Evolutionary conservation across 2,329 filamentous ascomycete genomes (phyloP).

Genomic region (Furcasterigmium furcatum): DNA sequence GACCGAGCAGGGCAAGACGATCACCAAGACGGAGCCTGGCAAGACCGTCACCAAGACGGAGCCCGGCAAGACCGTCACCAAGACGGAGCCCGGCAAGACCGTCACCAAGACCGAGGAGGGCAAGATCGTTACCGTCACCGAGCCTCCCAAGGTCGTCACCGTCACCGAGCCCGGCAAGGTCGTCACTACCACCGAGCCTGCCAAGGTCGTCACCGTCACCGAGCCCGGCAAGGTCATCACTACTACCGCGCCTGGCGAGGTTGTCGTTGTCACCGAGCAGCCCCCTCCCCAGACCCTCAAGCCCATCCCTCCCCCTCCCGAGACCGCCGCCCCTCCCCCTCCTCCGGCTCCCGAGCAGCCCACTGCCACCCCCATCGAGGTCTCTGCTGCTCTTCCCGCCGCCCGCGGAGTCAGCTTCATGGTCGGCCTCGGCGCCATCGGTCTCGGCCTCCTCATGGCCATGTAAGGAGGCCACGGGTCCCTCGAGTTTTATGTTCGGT

Average conservation of each 20-base stretch:
- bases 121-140: background rate
- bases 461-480: background rate
- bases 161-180: background rate
- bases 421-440: constrained; percentile 3
- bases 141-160: background rate
- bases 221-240: no score
- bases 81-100: background rate
- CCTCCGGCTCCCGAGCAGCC: background rate
- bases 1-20: background rate
- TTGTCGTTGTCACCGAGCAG: no score
- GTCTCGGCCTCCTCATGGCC: constrained; percentile 1
- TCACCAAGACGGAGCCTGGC: background rate
- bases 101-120: background rate
- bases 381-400: background rate
- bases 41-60: background rate
- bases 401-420: constrained; percentile 1
- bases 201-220: background rate
- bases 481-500: no score
- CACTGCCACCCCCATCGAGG: background rate
- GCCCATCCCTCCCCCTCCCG: background rate
- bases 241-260: constrained; percentile 3
- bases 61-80: background rate
- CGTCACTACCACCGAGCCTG: background rate
- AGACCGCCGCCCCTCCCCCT: background rate
- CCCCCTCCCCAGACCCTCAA: background rate